Base-by-base conservation (phyloP, 805 yeast genomes). In the Wilhelminamyces savonicus region DNA sequence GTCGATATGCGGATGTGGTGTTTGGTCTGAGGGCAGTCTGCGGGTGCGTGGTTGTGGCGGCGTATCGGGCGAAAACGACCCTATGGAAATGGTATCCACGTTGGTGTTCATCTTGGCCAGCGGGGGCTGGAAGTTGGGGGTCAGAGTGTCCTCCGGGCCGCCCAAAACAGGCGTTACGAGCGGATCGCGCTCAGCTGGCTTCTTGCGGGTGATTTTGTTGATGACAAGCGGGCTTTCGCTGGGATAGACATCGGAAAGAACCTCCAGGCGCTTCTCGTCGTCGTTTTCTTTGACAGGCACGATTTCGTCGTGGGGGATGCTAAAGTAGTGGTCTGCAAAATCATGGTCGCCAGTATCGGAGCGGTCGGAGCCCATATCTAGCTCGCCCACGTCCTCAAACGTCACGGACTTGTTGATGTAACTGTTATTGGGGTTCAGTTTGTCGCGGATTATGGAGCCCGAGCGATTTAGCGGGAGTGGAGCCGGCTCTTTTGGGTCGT, bases 171-270 rank as follows among this genome's bases (percentile, higher is more conserved):
- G 24, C 8, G 15, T 13, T 16, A 7, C 12, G 12, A 7, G 5
- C n/a, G 23, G 5, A 5, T 21, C n/a, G 6, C 11, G 20, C 20
- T 11, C 23, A 10, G n/a, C 23, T 5, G 12, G 12, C 5, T 23
- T 12, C 16, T 34, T 41, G 22, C 31, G 32, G 10, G 39, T 36
- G 18, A 41, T 43, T 37, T 62, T 60, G 23, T 42, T 49, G 21
- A 62, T 41, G 3, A 55, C 46, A 24, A 64, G 46, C 7, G 67
- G 67, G 3, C 52, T 37, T 26, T 58, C 62, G 17, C 43, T 44
- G 4, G 62, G 57, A 27, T 46, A 59, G 0, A 56, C 37, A 26
- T 69, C 74, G 37, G 71, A 63, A 16, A 64, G 44, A 4, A 63
- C 55, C 30, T 69, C 75, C 2, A 62, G 60, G 18, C 41, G 42